Evolutionary conservation across 228 moss, liverwort and hornwort genomes (phyloP).

Genomic region (Sphagnum fallax): DNA sequence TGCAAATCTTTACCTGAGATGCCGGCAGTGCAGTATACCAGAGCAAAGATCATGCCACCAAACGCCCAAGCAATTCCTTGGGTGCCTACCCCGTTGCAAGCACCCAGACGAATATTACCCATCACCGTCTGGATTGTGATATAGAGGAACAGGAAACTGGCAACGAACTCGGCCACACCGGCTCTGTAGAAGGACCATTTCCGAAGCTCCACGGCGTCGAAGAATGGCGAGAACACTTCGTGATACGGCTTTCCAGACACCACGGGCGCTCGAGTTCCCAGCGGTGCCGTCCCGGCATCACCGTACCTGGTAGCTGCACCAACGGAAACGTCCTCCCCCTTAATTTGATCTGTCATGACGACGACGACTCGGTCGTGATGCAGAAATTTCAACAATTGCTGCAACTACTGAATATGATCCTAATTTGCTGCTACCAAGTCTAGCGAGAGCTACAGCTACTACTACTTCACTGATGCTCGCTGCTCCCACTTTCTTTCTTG

Average conservation of each 20-base stretch:
- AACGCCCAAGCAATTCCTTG: constrained; percentile 66
- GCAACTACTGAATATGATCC: too few relatives aligned
- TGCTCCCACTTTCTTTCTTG: too few relatives aligned
- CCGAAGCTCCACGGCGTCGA: constrained; percentile 27
- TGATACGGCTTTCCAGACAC: constrained; percentile 35
- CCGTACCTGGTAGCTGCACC: constrained; percentile 23
- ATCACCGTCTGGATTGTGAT: constrained; percentile 56
- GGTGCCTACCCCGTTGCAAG: constrained; percentile 35
- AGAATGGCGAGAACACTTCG: constrained; percentile 23
- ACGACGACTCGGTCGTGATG: too few relatives aligned
- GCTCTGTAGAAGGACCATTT: constrained; percentile 61
- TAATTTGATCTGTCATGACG: not conserved
- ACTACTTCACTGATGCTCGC: too few relatives aligned
- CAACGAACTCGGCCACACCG: constrained; percentile 54
- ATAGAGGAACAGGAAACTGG: constrained; percentile 51
- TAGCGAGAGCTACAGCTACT: too few relatives aligned
- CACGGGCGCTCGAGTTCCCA: constrained; percentile 25
- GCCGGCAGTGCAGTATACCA: constrained; percentile 59
- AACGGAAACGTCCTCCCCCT: constrained; percentile 17
- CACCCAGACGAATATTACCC: constrained; percentile 19
- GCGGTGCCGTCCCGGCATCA: constrained; percentile 7
- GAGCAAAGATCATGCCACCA: constrained; percentile 57
- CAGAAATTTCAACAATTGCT: too few relatives aligned
- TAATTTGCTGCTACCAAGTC: too few relatives aligned
- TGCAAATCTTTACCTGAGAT: constrained; percentile 29